Conservation (phyloP, 768 basidiomycete species). For the Hericium erinaceus region DNA sequence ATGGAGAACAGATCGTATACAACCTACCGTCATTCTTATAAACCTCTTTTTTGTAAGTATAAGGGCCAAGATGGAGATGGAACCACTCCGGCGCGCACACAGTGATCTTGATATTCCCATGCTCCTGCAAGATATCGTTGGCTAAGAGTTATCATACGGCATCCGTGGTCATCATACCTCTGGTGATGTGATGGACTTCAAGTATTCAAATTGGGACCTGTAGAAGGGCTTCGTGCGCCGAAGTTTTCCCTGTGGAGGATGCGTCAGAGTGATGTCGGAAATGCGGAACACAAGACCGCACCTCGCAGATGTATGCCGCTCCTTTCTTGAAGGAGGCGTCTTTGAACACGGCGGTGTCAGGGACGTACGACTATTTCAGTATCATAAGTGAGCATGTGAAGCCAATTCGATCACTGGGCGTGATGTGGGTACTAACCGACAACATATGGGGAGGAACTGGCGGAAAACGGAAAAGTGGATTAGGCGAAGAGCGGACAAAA, state of each 20-base stretch:
- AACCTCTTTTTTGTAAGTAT: conserved; percentile 48
- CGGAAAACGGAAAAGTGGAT: no score
- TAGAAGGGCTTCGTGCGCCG: conserved; percentile 54
- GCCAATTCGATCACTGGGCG: not conserved
- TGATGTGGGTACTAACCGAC: not conserved
- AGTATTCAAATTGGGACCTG: conserved; percentile 49
- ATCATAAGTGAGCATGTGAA: not conserved
- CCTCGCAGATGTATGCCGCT: conserved; percentile 19
- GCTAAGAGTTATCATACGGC: not conserved
- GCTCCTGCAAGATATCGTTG: conserved; percentile 32
- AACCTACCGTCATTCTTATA: conserved; percentile 49
- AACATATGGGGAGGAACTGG: not conserved
- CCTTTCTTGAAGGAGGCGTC: conserved; percentile 24
- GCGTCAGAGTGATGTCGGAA: conserved; percentile 15
- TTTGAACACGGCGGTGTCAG: conserved; percentile 26
- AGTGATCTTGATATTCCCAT: conserved; percentile 60
- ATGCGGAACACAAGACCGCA: conserved; percentile 1
- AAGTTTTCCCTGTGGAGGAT: conserved; percentile 39
- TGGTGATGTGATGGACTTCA: conserved; percentile 46
- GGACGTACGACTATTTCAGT: conserved; percentile 22
- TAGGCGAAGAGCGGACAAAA: no score
- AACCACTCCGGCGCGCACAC: conserved; percentile 67
- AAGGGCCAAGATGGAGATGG: conserved; percentile 56
- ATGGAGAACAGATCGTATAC: not conserved
- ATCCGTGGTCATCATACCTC: conserved; percentile 29